These are phyloP conservation scores for Rhodomyrtus tomentosa DNA, from an alignment of 345 rosid genomes.

Conservation along the genomic window DNA sequence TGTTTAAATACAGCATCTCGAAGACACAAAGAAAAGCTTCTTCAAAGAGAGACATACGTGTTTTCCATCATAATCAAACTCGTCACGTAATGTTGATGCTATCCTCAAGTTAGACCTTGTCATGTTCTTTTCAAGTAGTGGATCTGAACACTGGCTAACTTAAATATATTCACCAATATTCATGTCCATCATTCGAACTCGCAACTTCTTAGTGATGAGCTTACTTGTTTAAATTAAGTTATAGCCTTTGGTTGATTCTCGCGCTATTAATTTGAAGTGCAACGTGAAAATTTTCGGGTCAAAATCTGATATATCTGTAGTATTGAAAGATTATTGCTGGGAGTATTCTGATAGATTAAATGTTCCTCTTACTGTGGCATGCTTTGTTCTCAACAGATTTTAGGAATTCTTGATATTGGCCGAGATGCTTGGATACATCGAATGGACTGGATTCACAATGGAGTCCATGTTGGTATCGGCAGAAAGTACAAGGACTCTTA, in stretches of 20 bases:
- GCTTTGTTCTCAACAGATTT: conserved; percentile 27
- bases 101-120: background rate
- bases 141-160: background rate
- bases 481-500: conserved; percentile 90
- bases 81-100: background rate
- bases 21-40: background rate
- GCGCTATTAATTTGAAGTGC: background rate
- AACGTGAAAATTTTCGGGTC: background rate
- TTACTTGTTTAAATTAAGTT: background rate
- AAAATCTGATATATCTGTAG: background rate
- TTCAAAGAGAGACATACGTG: background rate
- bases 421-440: conserved; percentile 91
- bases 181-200: background rate
- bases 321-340: background rate
- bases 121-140: background rate
- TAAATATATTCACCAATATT: background rate
- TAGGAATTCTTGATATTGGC: conserved; percentile 71
- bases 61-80: background rate
- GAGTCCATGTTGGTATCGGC: conserved; percentile 60
- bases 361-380: background rate
- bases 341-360: background rate
- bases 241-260: background rate
- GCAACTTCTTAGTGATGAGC: background rate
- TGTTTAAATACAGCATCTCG: background rate
- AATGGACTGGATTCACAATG: conserved; percentile 76